Evolutionary conservation across 805 yeast species (phyloP).

Genomic region (Saccharomyces kudriavzevii): DNA sequence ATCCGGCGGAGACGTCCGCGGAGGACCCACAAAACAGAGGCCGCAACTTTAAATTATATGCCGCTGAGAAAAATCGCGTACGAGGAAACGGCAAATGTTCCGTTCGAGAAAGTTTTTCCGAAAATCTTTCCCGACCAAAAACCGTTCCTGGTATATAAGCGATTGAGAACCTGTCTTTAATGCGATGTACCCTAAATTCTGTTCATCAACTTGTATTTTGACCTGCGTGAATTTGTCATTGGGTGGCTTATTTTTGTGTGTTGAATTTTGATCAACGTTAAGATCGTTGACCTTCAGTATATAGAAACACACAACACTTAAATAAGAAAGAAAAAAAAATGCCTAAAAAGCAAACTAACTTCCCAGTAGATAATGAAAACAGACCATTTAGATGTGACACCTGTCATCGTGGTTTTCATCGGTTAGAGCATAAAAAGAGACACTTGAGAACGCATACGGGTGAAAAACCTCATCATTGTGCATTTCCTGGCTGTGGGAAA

Average conservation of each 20-base stretch:
- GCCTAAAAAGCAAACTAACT: neutral
- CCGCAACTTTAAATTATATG: neutral
- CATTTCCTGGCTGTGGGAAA: slow-evolving; percentile 76
- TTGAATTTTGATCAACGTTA: neutral
- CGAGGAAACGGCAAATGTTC: neutral
- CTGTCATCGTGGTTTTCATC: slow-evolving; percentile 79
- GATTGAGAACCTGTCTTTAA: neutral
- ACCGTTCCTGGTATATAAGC: neutral
- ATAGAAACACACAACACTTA: neutral
- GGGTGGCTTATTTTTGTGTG: neutral
- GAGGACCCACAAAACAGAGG: neutral
- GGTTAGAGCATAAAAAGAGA: slow-evolving; percentile 85
- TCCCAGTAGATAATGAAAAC: slow-evolving; percentile 17
- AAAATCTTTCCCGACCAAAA: neutral
- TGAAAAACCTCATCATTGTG: slow-evolving; percentile 82
- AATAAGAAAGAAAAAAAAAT: neutral
- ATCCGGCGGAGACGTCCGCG: neutral
- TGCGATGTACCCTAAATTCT: neutral
- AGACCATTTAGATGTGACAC: slow-evolving; percentile 81
- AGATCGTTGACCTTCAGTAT: neutral
- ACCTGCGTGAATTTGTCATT: neutral
- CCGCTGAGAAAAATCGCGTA: neutral
- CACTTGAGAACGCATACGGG: slow-evolving; percentile 92
- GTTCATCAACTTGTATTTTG: neutral
- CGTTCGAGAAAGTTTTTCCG: neutral